A percentile compares a stretch with the other conserved stretches of the same genome.
phyloP scores from a whole-genome alignment of 495 filamentous ascomycete genomes.

The Penicillium turbatum region DNA sequence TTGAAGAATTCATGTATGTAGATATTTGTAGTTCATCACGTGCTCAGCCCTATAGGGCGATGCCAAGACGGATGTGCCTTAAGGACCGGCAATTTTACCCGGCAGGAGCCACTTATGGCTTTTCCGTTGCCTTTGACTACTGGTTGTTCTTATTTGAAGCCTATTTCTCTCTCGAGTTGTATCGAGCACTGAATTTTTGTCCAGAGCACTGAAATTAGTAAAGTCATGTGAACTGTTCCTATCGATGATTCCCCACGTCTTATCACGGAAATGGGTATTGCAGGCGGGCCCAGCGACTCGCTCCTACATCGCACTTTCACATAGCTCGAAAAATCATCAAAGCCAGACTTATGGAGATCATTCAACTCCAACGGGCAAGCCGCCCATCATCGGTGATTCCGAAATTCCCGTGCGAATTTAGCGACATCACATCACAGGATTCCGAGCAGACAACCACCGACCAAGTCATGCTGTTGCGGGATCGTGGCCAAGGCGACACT shows the following conservation, averaged over 20 bases:
- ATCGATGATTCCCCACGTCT: not conserved
- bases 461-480: conserved; percentile 20
- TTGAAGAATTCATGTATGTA: too few species aligned
- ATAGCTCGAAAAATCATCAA: too few species aligned
- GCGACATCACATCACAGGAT: conserved; percentile 21
- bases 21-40: too few species aligned
- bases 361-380: not conserved
- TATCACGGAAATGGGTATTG: conserved; percentile 11
- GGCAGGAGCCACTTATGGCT: not conserved
- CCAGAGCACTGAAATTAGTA: not conserved
- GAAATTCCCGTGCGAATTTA: conserved; percentile 23
- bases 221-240: conserved; percentile 10
- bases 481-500: not conserved
- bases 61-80: conserved; percentile 7
- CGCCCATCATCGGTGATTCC: conserved; percentile 9
- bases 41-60: conserved; percentile 26
- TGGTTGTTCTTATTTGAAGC: not conserved
- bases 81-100: too few species aligned
- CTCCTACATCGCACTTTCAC: not conserved
- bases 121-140: not conserved
- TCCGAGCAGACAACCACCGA: conserved; percentile 11
- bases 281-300: conserved; percentile 16
- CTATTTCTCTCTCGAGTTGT: not conserved
- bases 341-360: too few species aligned
- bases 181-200: not conserved